A percentile compares a stretch with the other conserved stretches of the same genome.
phyloP scores from a whole-genome alignment of 495 filamentous ascomycete genomes.

The Penicillium daleae region DNA sequence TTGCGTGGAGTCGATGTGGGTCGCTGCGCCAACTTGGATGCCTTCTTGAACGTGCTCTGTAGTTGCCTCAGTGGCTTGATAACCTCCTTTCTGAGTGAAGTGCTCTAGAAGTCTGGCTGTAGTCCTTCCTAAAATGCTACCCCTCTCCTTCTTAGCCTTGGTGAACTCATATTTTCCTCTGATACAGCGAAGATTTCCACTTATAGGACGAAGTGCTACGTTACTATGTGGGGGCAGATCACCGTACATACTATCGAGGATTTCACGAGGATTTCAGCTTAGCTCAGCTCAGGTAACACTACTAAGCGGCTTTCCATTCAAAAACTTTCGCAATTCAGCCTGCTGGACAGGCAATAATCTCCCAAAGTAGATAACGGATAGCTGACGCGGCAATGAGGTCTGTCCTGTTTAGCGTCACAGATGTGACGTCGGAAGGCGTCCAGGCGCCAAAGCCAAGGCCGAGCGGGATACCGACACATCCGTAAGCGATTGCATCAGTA shows the following conservation, averaged over 20 bases:
- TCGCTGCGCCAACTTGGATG: not conserved
- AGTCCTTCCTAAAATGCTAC: not conserved
- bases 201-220: not conserved
- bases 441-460: not conserved
- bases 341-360: not conserved
- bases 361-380: not conserved
- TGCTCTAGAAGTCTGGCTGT: not conserved
- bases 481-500: not conserved
- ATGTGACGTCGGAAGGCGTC: conserved; percentile 1
- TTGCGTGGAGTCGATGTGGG: not conserved
- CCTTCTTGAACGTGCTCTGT: not conserved
- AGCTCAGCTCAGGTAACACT: not conserved
- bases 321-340: not conserved
- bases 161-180: not conserved
- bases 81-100: not conserved
- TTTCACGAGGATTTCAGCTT: not conserved
- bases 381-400: not conserved
- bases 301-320: not conserved
- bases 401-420: not conserved
- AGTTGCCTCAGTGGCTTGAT: not conserved
- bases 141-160: not conserved
- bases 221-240: not conserved
- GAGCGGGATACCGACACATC: not conserved
- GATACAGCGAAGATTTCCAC: not conserved
- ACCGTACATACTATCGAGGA: not conserved